Conservation (phyloP, 768 basidiomycete genomes). For the Exidia glandulosa region DNA sequence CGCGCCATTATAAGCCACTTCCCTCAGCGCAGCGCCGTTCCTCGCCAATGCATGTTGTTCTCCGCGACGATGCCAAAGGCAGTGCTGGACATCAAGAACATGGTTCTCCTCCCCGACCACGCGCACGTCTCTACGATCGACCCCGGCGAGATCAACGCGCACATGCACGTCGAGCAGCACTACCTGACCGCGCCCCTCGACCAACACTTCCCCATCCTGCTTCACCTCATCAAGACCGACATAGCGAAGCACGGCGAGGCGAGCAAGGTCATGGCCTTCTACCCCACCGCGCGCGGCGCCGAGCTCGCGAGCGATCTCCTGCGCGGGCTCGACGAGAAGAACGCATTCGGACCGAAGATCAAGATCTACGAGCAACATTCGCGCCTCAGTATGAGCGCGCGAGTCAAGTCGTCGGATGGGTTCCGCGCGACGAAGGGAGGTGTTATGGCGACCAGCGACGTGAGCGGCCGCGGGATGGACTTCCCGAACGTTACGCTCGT, state of each 20-base stretch:
- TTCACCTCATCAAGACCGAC: conserved; percentile 27
- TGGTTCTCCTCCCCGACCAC: conserved; percentile 20
- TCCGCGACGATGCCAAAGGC: conserved; percentile 31
- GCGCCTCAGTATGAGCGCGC: conserved; percentile 37
- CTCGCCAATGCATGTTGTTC: conserved; percentile 32
- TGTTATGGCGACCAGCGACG: conserved; percentile 43
- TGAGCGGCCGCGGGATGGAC: conserved; percentile 57
- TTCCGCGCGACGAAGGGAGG: conserved; percentile 36
- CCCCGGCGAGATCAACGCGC: conserved; percentile 47
- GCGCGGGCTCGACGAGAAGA: conserved; percentile 5
- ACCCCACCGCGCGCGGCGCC: conserved; percentile 55
- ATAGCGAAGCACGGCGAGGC: conserved; percentile 15
- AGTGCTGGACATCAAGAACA: conserved; percentile 32
- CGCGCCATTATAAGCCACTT: conserved; percentile 11
- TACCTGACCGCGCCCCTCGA: conserved; percentile 31
- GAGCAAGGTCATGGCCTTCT: conserved; percentile 47
- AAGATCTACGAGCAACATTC: conserved; percentile 47
- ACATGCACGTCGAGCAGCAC: conserved; percentile 48
- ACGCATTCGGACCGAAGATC: background rate
- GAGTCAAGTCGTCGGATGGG: conserved; percentile 36
- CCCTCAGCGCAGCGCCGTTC: conserved; percentile 7
- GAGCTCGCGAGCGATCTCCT: conserved; percentile 27
- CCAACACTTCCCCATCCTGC: conserved; percentile 31
- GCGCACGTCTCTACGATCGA: conserved; percentile 47
- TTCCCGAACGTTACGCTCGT: conserved; percentile 55